These are phyloP conservation scores for Apophysomyces ossiformis DNA, from an alignment of 371 early-diverging fungal genomes.

Conservation along the genomic window DNA sequence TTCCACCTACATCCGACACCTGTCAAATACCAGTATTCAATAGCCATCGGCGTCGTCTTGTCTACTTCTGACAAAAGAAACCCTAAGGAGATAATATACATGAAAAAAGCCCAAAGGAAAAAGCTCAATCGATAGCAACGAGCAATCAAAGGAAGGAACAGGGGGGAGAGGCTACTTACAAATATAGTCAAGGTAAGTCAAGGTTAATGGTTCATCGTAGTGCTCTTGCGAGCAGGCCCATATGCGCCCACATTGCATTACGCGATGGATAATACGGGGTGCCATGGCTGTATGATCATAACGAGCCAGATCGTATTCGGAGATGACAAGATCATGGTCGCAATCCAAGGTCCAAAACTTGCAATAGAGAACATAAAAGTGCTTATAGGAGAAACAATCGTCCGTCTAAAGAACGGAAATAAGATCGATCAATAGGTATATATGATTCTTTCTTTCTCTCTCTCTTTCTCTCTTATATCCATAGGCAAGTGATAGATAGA, in stretches of 20 bases:
- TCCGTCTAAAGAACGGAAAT: slow-evolving; percentile 44
- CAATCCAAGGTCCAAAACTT: slow-evolving; percentile 92
- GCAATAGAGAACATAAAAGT: slow-evolving; percentile 96
- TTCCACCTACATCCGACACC: too few relatives aligned
- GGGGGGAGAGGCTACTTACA: slow-evolving; percentile 29
- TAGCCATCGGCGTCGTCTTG: slow-evolving; percentile 73
- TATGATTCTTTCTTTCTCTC: too few relatives aligned
- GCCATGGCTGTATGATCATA: slow-evolving; percentile 71
- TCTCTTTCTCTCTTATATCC: too few relatives aligned
- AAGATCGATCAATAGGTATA: too few relatives aligned
- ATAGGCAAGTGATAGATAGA: too few relatives aligned
- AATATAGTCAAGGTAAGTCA: slow-evolving; percentile 65
- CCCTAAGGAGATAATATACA: slow-evolving; percentile 50
- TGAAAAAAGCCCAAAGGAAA: slow-evolving; percentile 11
- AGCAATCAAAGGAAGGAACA: too few relatives aligned
- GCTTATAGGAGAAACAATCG: slow-evolving; percentile 91
- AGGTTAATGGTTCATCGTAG: slow-evolving; percentile 4
- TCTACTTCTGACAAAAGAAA: slow-evolving; percentile 89
- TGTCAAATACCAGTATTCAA: slow-evolving; percentile 81
- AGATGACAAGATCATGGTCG: slow-evolving; percentile 75
- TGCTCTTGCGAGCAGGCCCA: slow-evolving; percentile 33
- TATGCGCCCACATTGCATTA: slow-evolving; percentile 57
- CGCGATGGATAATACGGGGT: slow-evolving; percentile 59
- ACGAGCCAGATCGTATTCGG: slow-evolving; percentile 62
- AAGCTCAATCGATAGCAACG: too few relatives aligned